Evolutionary conservation across 768 basidiomycete species (phyloP).

Genomic region (Suillus clintonianus): DNA sequence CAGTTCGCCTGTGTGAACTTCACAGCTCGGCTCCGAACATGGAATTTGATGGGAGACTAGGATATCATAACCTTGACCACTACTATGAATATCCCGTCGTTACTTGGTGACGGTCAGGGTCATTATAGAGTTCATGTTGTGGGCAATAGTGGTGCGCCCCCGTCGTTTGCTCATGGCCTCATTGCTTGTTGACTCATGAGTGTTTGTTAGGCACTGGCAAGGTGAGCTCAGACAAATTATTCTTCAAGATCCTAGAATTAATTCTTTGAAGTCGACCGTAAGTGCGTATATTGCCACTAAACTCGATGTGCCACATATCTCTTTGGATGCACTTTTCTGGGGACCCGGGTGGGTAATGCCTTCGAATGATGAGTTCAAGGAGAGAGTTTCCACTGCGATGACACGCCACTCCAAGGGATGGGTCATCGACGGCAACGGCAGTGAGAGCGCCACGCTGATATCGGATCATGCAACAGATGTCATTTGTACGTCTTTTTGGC

Average conservation of each 20-base stretch:
- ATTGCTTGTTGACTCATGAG: background rate
- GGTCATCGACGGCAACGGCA: slow-evolving; percentile 56
- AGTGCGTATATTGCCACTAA: slow-evolving; percentile 42
- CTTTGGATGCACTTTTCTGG: slow-evolving; percentile 52
- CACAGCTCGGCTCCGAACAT: background rate
- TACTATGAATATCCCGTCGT: slow-evolving; percentile 22
- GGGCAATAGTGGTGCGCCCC: slow-evolving; percentile 56
- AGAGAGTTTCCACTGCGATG: slow-evolving; percentile 21
- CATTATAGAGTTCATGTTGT: slow-evolving; percentile 47
- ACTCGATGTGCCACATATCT: slow-evolving; percentile 46
- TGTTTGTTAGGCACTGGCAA: slow-evolving; percentile 38
- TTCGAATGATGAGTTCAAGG: slow-evolving; percentile 27
- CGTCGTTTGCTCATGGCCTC: background rate
- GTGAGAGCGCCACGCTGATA: slow-evolving; percentile 32
- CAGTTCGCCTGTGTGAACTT: background rate
- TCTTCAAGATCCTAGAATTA: background rate
- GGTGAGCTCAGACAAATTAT: slow-evolving; percentile 22
- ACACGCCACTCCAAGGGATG: slow-evolving; percentile 41
- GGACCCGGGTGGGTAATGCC: slow-evolving; percentile 47
- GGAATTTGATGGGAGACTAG: background rate
- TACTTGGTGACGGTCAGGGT: slow-evolving; percentile 47
- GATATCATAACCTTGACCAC: no score
- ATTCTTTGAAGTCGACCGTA: slow-evolving; percentile 46
- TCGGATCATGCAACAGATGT: slow-evolving; percentile 47
- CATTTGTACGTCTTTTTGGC: slow-evolving; percentile 44